Conservation (phyloP, 352 stramenopile species). For the Phytophthora pini region DNA sequence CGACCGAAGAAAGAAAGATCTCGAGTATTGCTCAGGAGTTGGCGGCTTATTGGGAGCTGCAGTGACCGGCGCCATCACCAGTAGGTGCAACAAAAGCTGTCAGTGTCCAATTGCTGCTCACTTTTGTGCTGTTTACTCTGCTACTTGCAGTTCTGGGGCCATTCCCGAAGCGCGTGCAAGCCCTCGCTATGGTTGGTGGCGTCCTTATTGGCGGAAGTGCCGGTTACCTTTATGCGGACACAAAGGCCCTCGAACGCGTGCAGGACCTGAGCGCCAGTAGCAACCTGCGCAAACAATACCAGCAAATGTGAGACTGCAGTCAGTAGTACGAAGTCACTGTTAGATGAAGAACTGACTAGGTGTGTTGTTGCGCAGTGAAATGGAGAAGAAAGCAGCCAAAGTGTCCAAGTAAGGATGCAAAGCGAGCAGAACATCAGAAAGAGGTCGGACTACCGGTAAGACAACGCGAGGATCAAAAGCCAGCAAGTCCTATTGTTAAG, state of each 20-base stretch:
- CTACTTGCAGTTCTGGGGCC: slow-evolving; percentile 57
- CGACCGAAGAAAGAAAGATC: slow-evolving; percentile 67
- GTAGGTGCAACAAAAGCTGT: slow-evolving; percentile 52
- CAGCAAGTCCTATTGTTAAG: slow-evolving; percentile 35
- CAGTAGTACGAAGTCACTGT: not conserved
- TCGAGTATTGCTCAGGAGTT: slow-evolving; percentile 71
- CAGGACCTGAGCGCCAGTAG: slow-evolving; percentile 81
- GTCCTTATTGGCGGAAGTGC: slow-evolving; percentile 61
- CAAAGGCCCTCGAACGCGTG: slow-evolving; percentile 72
- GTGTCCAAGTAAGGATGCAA: slow-evolving; percentile 28
- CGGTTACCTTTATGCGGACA: slow-evolving; percentile 79
- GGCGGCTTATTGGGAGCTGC: slow-evolving; percentile 63
- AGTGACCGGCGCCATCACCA: slow-evolving; percentile 55
- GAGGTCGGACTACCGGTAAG: not conserved
- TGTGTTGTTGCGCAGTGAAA: slow-evolving; percentile 33
- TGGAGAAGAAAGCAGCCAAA: slow-evolving; percentile 76
- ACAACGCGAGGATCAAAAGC: slow-evolving; percentile 23
- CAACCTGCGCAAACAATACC: slow-evolving; percentile 80
- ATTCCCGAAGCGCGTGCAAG: slow-evolving; percentile 70
- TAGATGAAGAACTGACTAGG: slow-evolving; percentile 1
- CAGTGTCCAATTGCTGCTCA: not conserved
- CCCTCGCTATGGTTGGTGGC: slow-evolving; percentile 63
- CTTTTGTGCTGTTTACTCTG: not conserved
- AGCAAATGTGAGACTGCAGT: slow-evolving; percentile 63
- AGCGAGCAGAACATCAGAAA: not conserved